Percentiles rank a stretch among this genome's conserved stretches.
Evolutionary conservation across 2,329 filamentous ascomycete genomes (phyloP).

Genomic region (Aspergillus sp.): DNA sequence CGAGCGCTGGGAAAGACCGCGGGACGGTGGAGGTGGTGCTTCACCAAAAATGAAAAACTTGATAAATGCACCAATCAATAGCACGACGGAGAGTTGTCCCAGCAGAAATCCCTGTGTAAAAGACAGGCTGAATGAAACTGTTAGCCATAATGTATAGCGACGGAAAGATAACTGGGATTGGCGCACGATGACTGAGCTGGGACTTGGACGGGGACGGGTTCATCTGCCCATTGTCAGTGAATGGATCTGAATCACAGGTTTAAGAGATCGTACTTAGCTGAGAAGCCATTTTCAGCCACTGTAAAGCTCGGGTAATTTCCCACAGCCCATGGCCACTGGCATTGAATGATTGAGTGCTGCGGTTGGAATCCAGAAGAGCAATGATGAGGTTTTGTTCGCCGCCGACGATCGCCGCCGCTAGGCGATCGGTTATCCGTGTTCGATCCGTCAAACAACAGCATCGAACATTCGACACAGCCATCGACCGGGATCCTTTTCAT

Average conservation of each 20-base stretch:
- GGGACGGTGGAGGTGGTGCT: conserved; percentile 75
- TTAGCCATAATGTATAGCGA: conserved; percentile 12
- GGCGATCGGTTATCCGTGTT: too few relatives aligned
- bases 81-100: conserved; percentile 85
- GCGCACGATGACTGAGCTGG: conserved; percentile 40
- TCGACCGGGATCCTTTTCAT: too few relatives aligned
- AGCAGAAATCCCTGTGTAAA: conserved; percentile 93
- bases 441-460: too few relatives aligned
- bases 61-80: conserved; percentile 91
- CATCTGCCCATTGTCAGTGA: conserved; percentile 21
- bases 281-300: conserved; percentile 26
- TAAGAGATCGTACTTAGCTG: conserved; percentile 22
- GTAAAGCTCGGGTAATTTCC: conserved; percentile 12
- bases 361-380: too few relatives aligned
- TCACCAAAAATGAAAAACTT: conserved; percentile 99
- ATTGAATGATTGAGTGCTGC: too few relatives aligned
- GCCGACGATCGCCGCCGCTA: too few relatives aligned
- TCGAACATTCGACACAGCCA: too few relatives aligned
- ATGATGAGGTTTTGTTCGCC: too few relatives aligned
- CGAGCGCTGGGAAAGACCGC: conserved; percentile 68
- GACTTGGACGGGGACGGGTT: conserved; percentile 19
- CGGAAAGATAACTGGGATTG: conserved; percentile 2
- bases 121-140: conserved; percentile 57
- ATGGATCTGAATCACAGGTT: neutral
- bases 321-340: conserved; percentile 18